These are phyloP conservation scores for Citrus mangshanensis DNA, from an alignment of 345 rosid genomes.

Conservation along the genomic window DNA sequence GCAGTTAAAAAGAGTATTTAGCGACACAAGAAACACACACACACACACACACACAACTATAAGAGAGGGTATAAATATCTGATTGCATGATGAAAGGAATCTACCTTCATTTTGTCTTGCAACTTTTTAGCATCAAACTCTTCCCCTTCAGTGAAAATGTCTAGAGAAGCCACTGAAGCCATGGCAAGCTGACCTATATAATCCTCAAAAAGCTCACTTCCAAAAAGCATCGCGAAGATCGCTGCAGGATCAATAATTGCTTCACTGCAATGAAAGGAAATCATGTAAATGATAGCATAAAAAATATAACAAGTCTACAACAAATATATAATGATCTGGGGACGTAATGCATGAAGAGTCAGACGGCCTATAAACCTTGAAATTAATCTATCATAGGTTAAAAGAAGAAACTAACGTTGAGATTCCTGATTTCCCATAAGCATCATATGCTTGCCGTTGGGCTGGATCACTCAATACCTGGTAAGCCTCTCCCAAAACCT, in stretches of 20 bases:
- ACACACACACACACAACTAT: background rate
- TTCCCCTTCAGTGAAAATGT: conserved; percentile 80
- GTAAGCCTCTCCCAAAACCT: conserved; percentile 96
- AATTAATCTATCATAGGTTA: conserved; percentile 5
- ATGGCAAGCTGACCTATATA: conserved; percentile 97
- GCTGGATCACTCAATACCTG: conserved; percentile 89
- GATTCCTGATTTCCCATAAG: conserved; percentile 88
- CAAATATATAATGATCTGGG: background rate
- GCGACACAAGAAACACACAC: background rate
- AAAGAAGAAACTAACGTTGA: conserved; percentile 68
- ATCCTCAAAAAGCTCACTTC: conserved; percentile 95
- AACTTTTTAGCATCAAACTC: conserved; percentile 76
- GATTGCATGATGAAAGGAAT: background rate
- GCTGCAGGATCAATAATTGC: conserved; percentile 94
- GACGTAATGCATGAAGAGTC: background rate
- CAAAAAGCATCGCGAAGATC: conserved; percentile 96
- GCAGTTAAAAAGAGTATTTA: conserved; percentile 17
- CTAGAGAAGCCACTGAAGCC: conserved; percentile 99
- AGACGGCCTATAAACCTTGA: background rate
- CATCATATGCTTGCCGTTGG: conserved; percentile 96
- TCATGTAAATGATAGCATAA: conserved; percentile 14
- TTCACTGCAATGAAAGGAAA: conserved; percentile 53
- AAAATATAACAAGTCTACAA: conserved; percentile 6
- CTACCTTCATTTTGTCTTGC: conserved; percentile 91
- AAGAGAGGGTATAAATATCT: background rate